Conservation (phyloP, 2,329 filamentous ascomycete species). For the Phialophora expanda region DNA sequence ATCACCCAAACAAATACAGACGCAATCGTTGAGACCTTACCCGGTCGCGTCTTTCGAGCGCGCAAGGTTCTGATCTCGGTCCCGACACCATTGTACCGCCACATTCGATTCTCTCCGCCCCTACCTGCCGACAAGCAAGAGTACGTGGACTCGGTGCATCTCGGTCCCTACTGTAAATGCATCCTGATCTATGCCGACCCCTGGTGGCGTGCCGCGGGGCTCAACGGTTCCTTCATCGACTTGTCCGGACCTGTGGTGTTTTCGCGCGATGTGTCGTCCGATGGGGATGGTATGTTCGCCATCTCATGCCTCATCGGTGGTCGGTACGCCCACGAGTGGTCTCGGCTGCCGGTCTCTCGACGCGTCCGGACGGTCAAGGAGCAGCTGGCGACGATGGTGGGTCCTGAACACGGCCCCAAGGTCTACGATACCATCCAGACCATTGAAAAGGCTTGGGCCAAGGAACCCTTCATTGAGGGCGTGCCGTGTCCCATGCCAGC, state of each 20-base stretch:
- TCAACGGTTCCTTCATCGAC: slow-evolving; percentile 53
- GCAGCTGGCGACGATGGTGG: slow-evolving; percentile 22
- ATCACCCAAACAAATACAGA: slow-evolving; percentile 44
- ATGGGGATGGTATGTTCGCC: slow-evolving; percentile 36
- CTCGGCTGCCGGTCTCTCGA: slow-evolving; percentile 17
- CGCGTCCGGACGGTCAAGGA: slow-evolving; percentile 21
- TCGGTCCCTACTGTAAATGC: slow-evolving; percentile 47
- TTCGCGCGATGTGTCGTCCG: slow-evolving; percentile 52
- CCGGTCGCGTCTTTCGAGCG: slow-evolving; percentile 42
- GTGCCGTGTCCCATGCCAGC: slow-evolving; percentile 45
- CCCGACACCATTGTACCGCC: slow-evolving; percentile 54
- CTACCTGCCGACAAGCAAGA: slow-evolving; percentile 43
- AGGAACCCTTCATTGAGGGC: slow-evolving; percentile 45
- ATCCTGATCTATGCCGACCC: slow-evolving; percentile 52
- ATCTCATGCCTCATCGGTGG: slow-evolving; percentile 43
- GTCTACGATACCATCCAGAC: slow-evolving; percentile 23
- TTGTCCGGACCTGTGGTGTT: slow-evolving; percentile 52
- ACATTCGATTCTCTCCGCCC: slow-evolving; percentile 54
- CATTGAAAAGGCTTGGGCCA: slow-evolving; percentile 46
- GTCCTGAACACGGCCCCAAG: slow-evolving; percentile 15
- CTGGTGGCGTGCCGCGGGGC: slow-evolving; percentile 43
- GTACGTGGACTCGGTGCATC: slow-evolving; percentile 42
- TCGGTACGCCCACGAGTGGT: slow-evolving; percentile 20
- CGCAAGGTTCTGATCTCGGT: slow-evolving; percentile 56
- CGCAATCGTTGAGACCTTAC: slow-evolving; percentile 40